Base-by-base conservation (phyloP, 1,139 yeast species). In the Entelexis paramagnoliae region DNA sequence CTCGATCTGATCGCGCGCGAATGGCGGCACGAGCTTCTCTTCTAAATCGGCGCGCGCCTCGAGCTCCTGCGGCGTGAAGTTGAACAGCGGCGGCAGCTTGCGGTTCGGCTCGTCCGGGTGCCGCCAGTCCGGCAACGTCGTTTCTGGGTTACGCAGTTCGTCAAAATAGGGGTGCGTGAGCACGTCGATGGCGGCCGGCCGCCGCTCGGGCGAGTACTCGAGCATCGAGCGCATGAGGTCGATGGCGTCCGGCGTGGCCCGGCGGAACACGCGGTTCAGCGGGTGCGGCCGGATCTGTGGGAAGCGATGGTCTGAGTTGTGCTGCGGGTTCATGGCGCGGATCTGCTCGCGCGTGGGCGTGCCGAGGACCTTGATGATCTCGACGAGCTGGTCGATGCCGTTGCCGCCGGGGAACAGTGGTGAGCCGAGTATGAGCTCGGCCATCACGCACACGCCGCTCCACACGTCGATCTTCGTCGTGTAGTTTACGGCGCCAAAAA, bases 361-460 rank as follows among this genome's bases (percentile, higher is more conserved):
- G 13, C 98, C 98, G 64, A 91, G 74, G 30, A 91, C 87, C 68
- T 91, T 91, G 67, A 91, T 91, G 63, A 91, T 91, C 68, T 91
- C 98, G 26, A 91, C 98, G 64, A 91, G 76, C 68, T 91, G 98
- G 68, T 91, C 98, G 57, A 91, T 89, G 47, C 98, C 97, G 54
- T 91, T 82, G 67, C 91, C 97, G 49, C 98, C 98, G 10, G 98
- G 98, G 71, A 91, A 91, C 58, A 91, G 73, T 6, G 98, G 98
- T 66, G 88, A 96, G 10, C 98, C 97, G 53, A 91, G 76, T 61
- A 89, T 79, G 63, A 91, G 73, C 69, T 91, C 98, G 4, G 97
- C 97, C 87, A 91, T 88, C 36, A 91, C 98, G 71, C 98, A 91
- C 20, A 96, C 96, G 13, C 95, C 89, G 19, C 96, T 86, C 98